Base-by-base conservation (phyloP, 345 rosid species). In the Adansonia digitata region DNA sequence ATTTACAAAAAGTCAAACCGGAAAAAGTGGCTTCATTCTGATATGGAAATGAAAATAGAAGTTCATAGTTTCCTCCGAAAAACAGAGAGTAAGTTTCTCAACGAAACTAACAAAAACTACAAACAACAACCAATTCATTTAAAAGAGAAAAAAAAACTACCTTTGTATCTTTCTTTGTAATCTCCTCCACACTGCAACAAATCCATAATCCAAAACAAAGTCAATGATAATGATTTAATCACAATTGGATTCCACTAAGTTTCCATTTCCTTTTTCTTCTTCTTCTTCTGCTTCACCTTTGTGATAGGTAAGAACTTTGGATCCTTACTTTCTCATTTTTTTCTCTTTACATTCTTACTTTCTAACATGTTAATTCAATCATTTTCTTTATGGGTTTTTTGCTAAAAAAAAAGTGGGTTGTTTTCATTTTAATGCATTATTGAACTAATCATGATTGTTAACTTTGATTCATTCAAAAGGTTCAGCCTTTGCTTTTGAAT, bases 41-140 rank as follows among this genome's bases (percentile, higher is more conserved):
- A 46, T n/a, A n/a, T n/a, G n/a, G n/a, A n/a, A n/a, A 15, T 7
- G 55, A 39, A 45, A 26, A 8, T 3, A 29, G 71, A 24, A 48
- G 53, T 18, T 29, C 72, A 2, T 48, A 69, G 43, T 69, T 69
- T 69, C 27, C 27, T 29, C 57, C 72, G 59, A 69, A 26, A 67
- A 67, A 66, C 71, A 66, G 5, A 43, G 52, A 67, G 71, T 55
- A 22, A 67, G 22, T 26, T 67, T 67, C 53, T 67, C 55, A 45
- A 67, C 71, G n/a, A 0, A 43, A 66, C 53, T 26, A 64, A 64
- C 49, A 9, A 67, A 13, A 4, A 10, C 22, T 45, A 67, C 52
- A 43, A 26, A 17, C 35, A 20, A 40, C n/a, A 66, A 24, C 52
- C 11, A 24, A 22, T 40, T 13, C 70, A 5, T 14, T n/a, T n/a